Percentiles rank a stretch among this genome's conserved stretches.
Evolutionary conservation across 2,329 filamentous ascomycete species (phyloP).

Genomic region (Teratosphaeria nubilosa): DNA sequence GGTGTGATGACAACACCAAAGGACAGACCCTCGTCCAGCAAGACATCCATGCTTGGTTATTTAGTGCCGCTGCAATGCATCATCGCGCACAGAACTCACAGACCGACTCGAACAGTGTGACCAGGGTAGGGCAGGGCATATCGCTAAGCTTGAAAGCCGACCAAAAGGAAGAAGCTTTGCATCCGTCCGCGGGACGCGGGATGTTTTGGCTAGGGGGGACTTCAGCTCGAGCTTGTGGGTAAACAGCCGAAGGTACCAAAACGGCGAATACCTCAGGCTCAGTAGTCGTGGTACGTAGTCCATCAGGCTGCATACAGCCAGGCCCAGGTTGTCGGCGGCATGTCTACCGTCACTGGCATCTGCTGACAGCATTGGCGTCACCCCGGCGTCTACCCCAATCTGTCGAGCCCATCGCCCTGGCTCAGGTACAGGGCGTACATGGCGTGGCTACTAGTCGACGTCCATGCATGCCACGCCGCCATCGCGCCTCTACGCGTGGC

Average conservation of each 20-base stretch:
- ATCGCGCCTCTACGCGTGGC: not conserved
- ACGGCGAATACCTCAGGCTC: not conserved
- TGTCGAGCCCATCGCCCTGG: conserved; percentile 1
- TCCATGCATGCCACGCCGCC: not conserved
- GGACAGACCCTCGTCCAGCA: conserved; percentile 1
- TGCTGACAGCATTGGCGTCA: not conserved
- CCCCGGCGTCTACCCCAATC: not conserved
- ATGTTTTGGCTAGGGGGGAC: not conserved
- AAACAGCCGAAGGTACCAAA: not conserved
- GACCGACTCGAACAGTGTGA: conserved; percentile 5
- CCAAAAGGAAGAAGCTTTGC: conserved; percentile 5
- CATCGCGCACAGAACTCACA: conserved; percentile 10
- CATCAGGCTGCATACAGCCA: not conserved
- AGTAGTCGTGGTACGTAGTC: not conserved
- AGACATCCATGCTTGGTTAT: conserved; percentile 5
- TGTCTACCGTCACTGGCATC: not conserved
- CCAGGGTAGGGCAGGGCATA: conserved; percentile 1
- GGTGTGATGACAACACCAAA: conserved; percentile 14
- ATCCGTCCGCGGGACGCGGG: conserved; percentile 10
- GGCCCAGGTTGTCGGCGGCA: not conserved
- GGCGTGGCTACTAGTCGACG: not conserved
- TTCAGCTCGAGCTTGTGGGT: conserved; percentile 8
- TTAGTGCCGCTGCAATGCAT: conserved; percentile 10
- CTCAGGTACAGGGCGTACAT: conserved; percentile 4
- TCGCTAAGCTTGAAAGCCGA: conserved; percentile 3